These are phyloP conservation scores for Vanrija sp. DNA, from an alignment of 1,284 basidiomycete species.

Conservation along the genomic window DNA sequence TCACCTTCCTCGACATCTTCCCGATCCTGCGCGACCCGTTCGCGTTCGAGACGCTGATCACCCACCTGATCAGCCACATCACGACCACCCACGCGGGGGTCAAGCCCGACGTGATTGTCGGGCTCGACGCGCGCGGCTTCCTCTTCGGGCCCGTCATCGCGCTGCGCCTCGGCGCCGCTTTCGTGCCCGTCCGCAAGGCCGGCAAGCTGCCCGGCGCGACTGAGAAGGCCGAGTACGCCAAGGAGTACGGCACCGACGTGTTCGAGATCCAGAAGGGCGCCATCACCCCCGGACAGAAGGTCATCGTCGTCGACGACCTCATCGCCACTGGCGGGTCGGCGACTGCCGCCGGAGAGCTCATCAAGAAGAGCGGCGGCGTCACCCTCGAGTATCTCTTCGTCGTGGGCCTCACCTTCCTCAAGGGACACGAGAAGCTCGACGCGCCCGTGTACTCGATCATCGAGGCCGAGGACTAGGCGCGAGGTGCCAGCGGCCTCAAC, in stretches of 20 bases:
- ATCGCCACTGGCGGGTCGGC: slow-evolving; percentile 98
- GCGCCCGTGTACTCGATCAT: slow-evolving; percentile 83
- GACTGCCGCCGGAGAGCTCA: slow-evolving; percentile 85
- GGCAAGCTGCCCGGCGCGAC: slow-evolving; percentile 91
- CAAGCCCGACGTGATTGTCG: slow-evolving; percentile 91
- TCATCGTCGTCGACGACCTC: slow-evolving; percentile 89
- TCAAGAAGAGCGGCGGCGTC: slow-evolving; percentile 74
- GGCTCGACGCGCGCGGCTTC: slow-evolving; percentile 94
- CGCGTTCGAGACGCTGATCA: slow-evolving; percentile 85
- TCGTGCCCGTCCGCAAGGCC: slow-evolving; percentile 90
- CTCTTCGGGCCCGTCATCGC: slow-evolving; percentile 91
- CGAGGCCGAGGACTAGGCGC: slow-evolving; percentile 65
- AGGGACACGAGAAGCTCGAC: slow-evolving; percentile 71
- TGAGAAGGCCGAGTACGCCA: slow-evolving; percentile 73
- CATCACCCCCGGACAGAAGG: slow-evolving; percentile 75
- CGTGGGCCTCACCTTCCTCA: slow-evolving; percentile 79
- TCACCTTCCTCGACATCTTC: slow-evolving; percentile 71
- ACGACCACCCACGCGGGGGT: slow-evolving; percentile 60
- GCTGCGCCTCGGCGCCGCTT: slow-evolving; percentile 83
- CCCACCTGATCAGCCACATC: slow-evolving; percentile 82
- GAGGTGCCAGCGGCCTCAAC: no score
- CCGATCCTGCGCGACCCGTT: slow-evolving; percentile 78
- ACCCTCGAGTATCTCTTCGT: slow-evolving; percentile 93
- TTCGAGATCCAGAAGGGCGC: slow-evolving; percentile 94
- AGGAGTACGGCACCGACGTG: slow-evolving; percentile 87